Base-by-base conservation (phyloP, 345 rosid species). In the Chamaenerion angustifolium region DNA sequence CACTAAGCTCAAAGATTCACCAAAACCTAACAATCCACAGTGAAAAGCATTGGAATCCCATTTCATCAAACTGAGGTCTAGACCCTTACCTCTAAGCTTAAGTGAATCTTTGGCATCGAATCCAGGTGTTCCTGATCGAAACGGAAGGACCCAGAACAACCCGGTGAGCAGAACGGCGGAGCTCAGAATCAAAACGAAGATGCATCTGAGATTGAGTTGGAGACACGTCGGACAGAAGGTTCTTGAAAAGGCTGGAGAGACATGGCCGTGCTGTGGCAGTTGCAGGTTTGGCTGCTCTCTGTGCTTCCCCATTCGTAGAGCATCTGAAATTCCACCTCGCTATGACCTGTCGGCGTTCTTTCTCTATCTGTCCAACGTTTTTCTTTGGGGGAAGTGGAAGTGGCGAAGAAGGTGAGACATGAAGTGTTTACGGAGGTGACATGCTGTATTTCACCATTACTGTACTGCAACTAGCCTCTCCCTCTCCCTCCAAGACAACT, bases 81-180 rank as follows among this genome's bases (percentile, higher is more conserved):
- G 37, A 31, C 5, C 10, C 48, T 8, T 60, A 89, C 95, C 86
- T 45, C 64, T 71, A 58, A 48, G 71, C 69, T 85, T 73, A 53
- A 74, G 52, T 23, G 57, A 49, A 12, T 47, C 74, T 16, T 62
- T 45, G 0, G 83, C 82, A 8, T 85, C 77, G 56, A 64, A 72
- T 2, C 68, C 63, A 49, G 56, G 64, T 19, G 42, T 46, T 11
- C 13, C 6, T 0, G 62, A 12, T 46, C 23, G 76, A 27, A 43
- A 42, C 48, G 86, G 88, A 15, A 79, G 57, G 45, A 85, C 47
- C 85, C 78, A 79, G 70, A 85, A 89, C 71, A 83, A 48, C 23
- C 70, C 80, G 40, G 82, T 70, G 27, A 85, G 48, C 46, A 81
- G 62, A 54, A 76, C 61, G 41, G 70, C 66, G 18, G 73, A 16